Evolutionary conservation across 1,284 basidiomycete species (phyloP), one percentile per base, ranked within the genome.

Genomic region (Mycocalia duriaeana): DNA sequence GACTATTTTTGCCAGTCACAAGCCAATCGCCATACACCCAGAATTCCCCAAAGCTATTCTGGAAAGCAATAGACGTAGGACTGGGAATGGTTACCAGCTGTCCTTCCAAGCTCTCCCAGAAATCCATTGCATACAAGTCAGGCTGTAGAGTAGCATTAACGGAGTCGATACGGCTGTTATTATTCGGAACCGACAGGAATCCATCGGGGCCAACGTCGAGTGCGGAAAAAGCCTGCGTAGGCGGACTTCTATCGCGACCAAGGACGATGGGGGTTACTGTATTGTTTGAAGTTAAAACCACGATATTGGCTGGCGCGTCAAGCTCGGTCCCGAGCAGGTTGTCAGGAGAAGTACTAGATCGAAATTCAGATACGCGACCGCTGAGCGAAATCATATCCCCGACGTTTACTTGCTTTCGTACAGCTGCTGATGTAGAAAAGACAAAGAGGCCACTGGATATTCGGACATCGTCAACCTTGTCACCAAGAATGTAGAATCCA

Each of bases 61-160:
- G 68, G 56, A 82, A 82, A 50, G 71, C 67, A 5, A 75, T 58
- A 2, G 76, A 72, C 6, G 68, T 61, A 2, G 82, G 81, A 13
- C 62, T 67, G 4, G 68, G 72, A 35, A 84, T 64, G 1, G 70
- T 74, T 13, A 85, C 80, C 1, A 84, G 66, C 53, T 76, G 73
- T 1, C 79, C 80, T 52, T 80, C 76, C n/a, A 83, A 63, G 55
- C 77, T 81, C 56, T 79, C 72, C 80, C 81, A 85, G 57, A 83
- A 83, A 55, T 83, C 81, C 38, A 83, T 57, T 3, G 81, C 81
- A 51, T 69, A 82, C 26, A 64, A 59, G 11, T 71, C 66, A 0
- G 81, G 79, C 45, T 72, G 66, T 35, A 82, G 58, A 4, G 71
- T 70, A 4, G 71, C 64, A 53, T 81, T 77, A 13, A 70, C 63